A percentile compares a stretch with the other conserved stretches of the same genome.
These are phyloP conservation scores for Plasmopara viticola DNA, from an alignment of 352 stramenopile species.

Conservation along the genomic window DNA sequence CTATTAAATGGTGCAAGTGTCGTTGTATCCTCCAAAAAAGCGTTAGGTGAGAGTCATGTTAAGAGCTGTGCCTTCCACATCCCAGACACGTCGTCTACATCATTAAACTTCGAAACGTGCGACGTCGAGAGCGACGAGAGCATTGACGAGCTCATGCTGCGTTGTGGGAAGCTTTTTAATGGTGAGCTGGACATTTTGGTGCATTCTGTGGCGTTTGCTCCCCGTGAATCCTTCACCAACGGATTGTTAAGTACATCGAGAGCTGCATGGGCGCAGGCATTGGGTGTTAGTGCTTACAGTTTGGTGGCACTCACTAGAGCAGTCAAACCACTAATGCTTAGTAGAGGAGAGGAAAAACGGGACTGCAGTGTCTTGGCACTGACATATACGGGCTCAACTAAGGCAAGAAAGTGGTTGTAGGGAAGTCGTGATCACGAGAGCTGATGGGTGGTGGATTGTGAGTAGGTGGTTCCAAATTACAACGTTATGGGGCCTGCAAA, in stretches of 20 bases:
- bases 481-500: constrained; percentile 91
- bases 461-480: constrained; percentile 83
- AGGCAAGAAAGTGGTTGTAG: constrained; percentile 12
- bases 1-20: constrained; percentile 60
- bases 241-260: constrained; percentile 44
- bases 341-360: constrained; percentile 6
- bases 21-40: constrained; percentile 62
- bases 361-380: constrained; percentile 82
- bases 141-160: constrained; percentile 42
- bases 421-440: constrained; percentile 1
- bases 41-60: constrained; percentile 41
- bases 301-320: constrained; percentile 77
- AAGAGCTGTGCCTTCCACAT: constrained; percentile 45
- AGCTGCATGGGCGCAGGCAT: constrained; percentile 64
- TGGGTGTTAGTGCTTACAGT: constrained; percentile 87
- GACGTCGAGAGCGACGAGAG: constrained; percentile 65
- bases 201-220: constrained; percentile 88
- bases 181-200: constrained; percentile 78
- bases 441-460: constrained; percentile 16
- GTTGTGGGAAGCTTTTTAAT: constrained; percentile 36
- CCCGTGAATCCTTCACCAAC: constrained; percentile 59
- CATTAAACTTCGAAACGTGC: constrained; percentile 54
- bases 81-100: constrained; percentile 5
- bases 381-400: constrained; percentile 79
- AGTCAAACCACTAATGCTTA: constrained; percentile 47